Base-by-base conservation (phyloP, 192 early-diverging fungal species). In the Entomortierella lignicola region DNA sequence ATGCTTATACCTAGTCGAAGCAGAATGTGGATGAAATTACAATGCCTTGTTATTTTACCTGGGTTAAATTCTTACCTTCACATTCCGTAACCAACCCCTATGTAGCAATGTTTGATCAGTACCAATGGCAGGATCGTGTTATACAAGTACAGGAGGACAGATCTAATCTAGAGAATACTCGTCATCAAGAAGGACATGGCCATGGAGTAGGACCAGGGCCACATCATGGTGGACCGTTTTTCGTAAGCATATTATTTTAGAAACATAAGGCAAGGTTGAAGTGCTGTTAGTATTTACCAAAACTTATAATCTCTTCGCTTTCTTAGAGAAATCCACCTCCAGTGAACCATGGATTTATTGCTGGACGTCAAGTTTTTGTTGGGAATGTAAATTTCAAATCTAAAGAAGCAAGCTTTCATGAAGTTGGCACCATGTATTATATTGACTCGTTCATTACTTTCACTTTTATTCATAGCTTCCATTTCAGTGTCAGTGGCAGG, bases 401-500 rank as follows among this genome's bases (percentile, higher is more conserved):
- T 10, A 37, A 37, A 37, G 34, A 10, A n/a, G n/a, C n/a, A n/a
- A n/a, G n/a, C n/a, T n/a, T n/a, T n/a, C n/a, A n/a, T n/a, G n/a
- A n/a, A n/a, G n/a, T n/a, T n/a, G n/a, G n/a, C n/a, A n/a, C n/a
- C n/a, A n/a, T n/a, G n/a, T n/a, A n/a, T n/a, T n/a, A n/a, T 37
- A 37, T 37, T 37, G 10, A 37, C 34, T 7, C 34, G 4, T 4
- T 0, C 20, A 7, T 10, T 10, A 21, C 8, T 3, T 39, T 8
- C 26, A 7, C 32, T 63, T 29, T 11, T n/a, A n/a, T n/a, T n/a
- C n/a, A 63, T 63, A 87, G 86, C 81, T 95, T 23, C 89, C 92
- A 15, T 94, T 90, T 67, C 86, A 84, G 57, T 89, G 90, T 48
- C 89, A 92, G 60, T 94, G 92, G 93, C 91, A 93, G 61, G 94